A percentile compares a stretch with the other conserved stretches of the same genome.
phyloP scores from a whole-genome alignment of 768 basidiomycete genomes.

The Lentinula detonsa region DNA sequence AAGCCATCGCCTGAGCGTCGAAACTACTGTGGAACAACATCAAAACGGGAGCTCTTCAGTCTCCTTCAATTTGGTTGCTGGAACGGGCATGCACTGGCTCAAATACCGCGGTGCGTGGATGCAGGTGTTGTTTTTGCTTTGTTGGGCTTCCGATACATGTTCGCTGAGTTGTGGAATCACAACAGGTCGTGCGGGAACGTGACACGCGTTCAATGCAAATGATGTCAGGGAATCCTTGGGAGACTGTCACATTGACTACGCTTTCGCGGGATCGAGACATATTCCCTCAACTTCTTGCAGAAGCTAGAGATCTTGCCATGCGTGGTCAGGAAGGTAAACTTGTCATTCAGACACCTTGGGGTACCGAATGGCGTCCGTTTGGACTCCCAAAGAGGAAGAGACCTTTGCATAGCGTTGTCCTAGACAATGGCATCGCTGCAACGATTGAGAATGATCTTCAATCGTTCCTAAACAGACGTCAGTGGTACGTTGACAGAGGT shows the following conservation, averaged over 20 bases:
- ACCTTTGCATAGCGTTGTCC: conserved; percentile 82
- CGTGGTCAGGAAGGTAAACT: conserved; percentile 87
- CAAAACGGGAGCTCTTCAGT: conserved; percentile 90
- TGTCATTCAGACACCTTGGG: conserved; percentile 95
- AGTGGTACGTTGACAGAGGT: conserved; percentile 98
- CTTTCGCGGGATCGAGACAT: conserved; percentile 80
- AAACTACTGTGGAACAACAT: conserved; percentile 83
- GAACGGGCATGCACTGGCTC: conserved; percentile 92
- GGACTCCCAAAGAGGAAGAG: conserved; percentile 87
- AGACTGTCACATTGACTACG: conserved; percentile 91
- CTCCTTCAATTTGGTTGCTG: conserved; percentile 90
- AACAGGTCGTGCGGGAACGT: conserved; percentile 87
- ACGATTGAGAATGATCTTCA: conserved; percentile 75
- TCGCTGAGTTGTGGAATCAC: not conserved
- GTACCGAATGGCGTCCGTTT: conserved; percentile 93
- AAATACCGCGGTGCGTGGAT: conserved; percentile 91
- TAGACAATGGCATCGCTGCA: conserved; percentile 79
- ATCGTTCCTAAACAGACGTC: conserved; percentile 74
- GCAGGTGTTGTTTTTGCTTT: conserved; percentile 51
- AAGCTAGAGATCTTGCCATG: conserved; percentile 89
- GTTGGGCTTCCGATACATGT: not conserved
- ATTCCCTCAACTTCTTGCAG: conserved; percentile 74
- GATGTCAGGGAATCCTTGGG: conserved; percentile 93
- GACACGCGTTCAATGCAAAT: conserved; percentile 90
- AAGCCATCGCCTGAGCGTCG: conserved; percentile 92